These are phyloP conservation scores for Talaromyces rugulosus DNA, from an alignment of 2,329 filamentous ascomycete genomes.

Conservation along the genomic window DNA sequence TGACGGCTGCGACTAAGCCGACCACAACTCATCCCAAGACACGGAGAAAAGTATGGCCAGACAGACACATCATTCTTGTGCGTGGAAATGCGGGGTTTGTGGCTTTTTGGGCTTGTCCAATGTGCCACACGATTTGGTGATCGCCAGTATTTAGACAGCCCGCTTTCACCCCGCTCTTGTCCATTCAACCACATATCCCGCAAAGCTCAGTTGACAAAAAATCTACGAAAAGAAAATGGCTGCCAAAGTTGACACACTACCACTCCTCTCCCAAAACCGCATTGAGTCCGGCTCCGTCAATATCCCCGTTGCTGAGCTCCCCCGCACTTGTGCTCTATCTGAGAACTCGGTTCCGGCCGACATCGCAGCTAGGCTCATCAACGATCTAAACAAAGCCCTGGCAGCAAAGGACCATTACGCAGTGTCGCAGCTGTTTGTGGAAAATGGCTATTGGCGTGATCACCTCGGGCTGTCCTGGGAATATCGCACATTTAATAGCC, in stretches of 20 bases:
- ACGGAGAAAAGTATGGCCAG: not conserved
- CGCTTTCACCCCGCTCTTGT: not conserved
- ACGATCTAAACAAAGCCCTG: slow-evolving; percentile 38
- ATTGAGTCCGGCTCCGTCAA: slow-evolving; percentile 54
- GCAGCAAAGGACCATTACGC: slow-evolving; percentile 28
- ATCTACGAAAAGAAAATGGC: not conserved
- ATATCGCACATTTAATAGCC: slow-evolving; percentile 51
- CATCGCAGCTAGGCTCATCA: slow-evolving; percentile 35
- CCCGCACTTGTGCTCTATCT: slow-evolving; percentile 22
- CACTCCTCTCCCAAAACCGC: slow-evolving; percentile 37
- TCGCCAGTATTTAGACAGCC: not conserved
- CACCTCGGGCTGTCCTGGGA: slow-evolving; percentile 55
- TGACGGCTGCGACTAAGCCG: too few species aligned
- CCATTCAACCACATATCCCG: not conserved
- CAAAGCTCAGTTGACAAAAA: not conserved
- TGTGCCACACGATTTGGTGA: not conserved
- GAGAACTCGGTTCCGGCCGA: slow-evolving; percentile 18
- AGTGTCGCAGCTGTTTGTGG: slow-evolving; percentile 44
- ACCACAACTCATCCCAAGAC: not conserved
- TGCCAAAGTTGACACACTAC: not conserved
- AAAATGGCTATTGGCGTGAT: slow-evolving; percentile 56
- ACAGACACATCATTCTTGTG: not conserved
- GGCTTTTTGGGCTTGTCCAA: not conserved
- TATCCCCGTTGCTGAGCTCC: slow-evolving; percentile 42
- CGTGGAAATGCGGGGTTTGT: not conserved